Conservation (phyloP, 1,284 basidiomycete species). For the Fomitopsis schrenkii region DNA sequence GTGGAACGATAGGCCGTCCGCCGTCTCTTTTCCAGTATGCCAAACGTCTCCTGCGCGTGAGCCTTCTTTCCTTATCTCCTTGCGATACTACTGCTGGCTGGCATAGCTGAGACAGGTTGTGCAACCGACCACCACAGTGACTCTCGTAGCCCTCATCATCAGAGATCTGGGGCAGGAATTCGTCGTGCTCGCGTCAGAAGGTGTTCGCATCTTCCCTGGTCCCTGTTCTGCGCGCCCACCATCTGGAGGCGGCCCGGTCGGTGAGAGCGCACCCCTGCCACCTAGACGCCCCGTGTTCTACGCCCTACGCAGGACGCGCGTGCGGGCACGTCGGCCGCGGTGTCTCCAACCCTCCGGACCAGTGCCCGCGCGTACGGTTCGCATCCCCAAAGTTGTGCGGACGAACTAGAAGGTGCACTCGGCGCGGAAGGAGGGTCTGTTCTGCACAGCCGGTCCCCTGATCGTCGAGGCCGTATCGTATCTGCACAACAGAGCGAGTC, state of each 20-base stretch:
- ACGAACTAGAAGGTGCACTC: not conserved
- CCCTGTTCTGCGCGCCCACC: not conserved
- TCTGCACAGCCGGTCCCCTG: slow-evolving; percentile 1
- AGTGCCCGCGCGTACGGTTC: not conserved
- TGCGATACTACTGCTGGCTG: not conserved
- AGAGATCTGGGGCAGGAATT: not conserved
- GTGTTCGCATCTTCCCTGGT: not conserved
- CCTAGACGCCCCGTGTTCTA: not conserved
- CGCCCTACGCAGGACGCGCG: not conserved
- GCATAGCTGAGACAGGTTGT: not conserved
- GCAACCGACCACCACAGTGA: not conserved
- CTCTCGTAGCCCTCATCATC: not conserved
- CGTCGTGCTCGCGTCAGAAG: not conserved
- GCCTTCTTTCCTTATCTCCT: not conserved
- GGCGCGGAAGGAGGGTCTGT: not conserved
- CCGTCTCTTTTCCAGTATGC: not conserved
- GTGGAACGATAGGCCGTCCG: not conserved
- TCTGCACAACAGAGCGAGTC: slow-evolving; percentile 1
- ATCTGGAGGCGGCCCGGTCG: not conserved
- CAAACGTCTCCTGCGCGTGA: not conserved
- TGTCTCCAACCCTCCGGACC: not conserved
- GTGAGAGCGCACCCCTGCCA: not conserved
- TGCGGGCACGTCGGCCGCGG: not conserved
- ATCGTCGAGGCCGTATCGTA: slow-evolving; percentile 2
- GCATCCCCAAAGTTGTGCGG: not conserved